Percentiles rank a stretch among this genome's conserved stretches.
Conservation (phyloP, 352 stramenopile genomes). For the Phytophthora cajani region DNA sequence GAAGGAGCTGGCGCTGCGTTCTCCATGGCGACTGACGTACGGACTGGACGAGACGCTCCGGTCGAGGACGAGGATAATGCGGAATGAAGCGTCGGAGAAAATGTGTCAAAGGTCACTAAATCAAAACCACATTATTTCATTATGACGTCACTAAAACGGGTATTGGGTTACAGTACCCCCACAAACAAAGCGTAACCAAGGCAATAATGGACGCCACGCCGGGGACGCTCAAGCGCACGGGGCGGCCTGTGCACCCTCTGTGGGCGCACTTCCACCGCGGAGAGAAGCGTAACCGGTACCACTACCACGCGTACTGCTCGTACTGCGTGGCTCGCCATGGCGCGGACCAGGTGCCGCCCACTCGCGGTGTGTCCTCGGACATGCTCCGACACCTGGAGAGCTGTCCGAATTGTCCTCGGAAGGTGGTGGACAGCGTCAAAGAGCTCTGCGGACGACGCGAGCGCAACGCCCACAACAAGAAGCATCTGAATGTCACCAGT, state of each 20-base stretch:
- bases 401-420: conserved; percentile 71
- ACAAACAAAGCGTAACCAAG: background rate
- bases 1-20: conserved; percentile 41
- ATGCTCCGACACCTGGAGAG: conserved; percentile 85
- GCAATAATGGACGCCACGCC: background rate
- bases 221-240: conserved; percentile 62
- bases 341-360: conserved; percentile 60
- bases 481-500: conserved; percentile 10
- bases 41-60: conserved; percentile 14
- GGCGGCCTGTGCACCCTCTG: conserved; percentile 73
- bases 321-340: conserved; percentile 79
- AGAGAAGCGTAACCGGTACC: conserved; percentile 86
- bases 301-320: conserved; percentile 85
- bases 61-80: conserved; percentile 6
- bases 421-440: conserved; percentile 68
- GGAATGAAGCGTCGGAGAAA: conserved; percentile 26
- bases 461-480: conserved; percentile 33
- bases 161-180: conserved; percentile 11
- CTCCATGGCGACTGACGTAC: conserved; percentile 32
- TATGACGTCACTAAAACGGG: conserved; percentile 27
- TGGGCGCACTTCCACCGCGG: conserved; percentile 86
- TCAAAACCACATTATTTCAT: background rate
- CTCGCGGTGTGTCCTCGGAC: conserved; percentile 78
- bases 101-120: conserved; percentile 6
- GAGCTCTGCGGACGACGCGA: conserved; percentile 63